phyloP scores from a whole-genome alignment of 164 flowering plant genomes.

The Piper betle region DNA sequence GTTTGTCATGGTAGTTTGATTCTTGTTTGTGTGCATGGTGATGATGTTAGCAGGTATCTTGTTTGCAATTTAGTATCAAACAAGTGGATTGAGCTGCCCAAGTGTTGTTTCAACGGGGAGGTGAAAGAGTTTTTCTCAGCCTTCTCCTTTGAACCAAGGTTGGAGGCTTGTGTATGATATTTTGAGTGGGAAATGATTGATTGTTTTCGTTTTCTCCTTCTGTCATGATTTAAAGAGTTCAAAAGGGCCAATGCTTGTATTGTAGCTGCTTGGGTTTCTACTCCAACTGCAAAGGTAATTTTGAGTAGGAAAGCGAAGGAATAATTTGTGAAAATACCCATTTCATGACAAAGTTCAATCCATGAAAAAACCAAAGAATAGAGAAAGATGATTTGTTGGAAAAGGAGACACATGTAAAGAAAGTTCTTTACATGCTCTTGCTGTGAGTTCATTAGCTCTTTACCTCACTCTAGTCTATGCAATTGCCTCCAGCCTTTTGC shows the following conservation, averaged over 20 bases:
- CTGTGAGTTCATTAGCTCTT: no score
- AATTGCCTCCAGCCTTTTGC: no score
- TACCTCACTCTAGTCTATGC: no score
- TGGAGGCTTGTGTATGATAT: constrained; percentile 47
- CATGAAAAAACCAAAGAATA: no score
- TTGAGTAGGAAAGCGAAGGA: not conserved
- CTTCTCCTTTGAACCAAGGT: constrained; percentile 62
- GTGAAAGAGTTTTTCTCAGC: constrained; percentile 48
- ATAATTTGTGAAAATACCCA: no score
- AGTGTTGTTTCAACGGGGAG: constrained; percentile 26
- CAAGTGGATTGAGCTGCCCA: constrained; percentile 50
- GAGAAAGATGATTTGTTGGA: no score
- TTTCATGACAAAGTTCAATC: no score
- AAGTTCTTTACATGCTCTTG: no score
- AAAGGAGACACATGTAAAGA: no score
- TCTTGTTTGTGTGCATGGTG: constrained; percentile 40
- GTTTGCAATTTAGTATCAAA: constrained; percentile 32
- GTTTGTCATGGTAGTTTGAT: constrained; percentile 34
- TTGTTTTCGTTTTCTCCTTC: not conserved
- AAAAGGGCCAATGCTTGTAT: not conserved
- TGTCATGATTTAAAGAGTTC: not conserved
- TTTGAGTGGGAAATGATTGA: constrained; percentile 6
- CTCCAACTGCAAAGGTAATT: not conserved
- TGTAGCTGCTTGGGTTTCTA: not conserved
- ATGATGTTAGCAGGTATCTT: constrained; percentile 22